Base-by-base conservation (phyloP, 495 filamentous ascomycete genomes). In the Hypoxylon rickii region DNA sequence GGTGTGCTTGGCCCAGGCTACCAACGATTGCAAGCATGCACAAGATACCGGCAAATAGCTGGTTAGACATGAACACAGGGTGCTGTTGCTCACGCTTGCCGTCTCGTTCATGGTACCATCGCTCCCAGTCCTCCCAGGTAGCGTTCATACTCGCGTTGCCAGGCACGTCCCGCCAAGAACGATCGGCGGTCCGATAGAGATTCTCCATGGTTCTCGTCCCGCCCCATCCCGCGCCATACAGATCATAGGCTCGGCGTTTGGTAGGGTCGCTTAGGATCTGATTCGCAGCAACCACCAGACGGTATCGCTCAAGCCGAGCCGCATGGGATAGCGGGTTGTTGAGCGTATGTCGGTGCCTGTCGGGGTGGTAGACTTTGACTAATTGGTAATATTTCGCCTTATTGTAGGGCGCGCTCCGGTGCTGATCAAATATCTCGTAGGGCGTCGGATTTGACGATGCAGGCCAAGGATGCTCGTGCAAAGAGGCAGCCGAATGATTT, bases 121-220 rank as follows among this genome's bases (percentile, higher is more conserved):
- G 79, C 73, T 98, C 92, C 94, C 95, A 98, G 67, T 98, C 95
- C 66, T 98, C 94, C 94, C 94, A 98, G 0, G 93, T 98, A 10
- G 90, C 95, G 65, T 97, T 97, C 52, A 78, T 75, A 64, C 83
- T 85, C 17, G 93, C 85, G 15, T 80, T 83, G 1, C 76, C 73
- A 0, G 75, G 72, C 13, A 73, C 54, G 8, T 76, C 71, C 2
- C 75, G 67, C 70, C 81, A 83, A 8, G 82, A 77, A 19, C 68
- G 67, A 41, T 80, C 72, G 36, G 67, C 63, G 24, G 63, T 48
- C 34, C 72, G 70, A 46, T 69, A 65, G 49, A 73, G 38, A 51
- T 67, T 39, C 51, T 76, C 67, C 21, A 64, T 38, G 17, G 71
- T 68, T 16, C 76, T 76, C 1, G 76, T 69, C 24, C 70, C 65